Conservation (phyloP, 208 protist genomes). For the Trypanosoma conorhini region DNA sequence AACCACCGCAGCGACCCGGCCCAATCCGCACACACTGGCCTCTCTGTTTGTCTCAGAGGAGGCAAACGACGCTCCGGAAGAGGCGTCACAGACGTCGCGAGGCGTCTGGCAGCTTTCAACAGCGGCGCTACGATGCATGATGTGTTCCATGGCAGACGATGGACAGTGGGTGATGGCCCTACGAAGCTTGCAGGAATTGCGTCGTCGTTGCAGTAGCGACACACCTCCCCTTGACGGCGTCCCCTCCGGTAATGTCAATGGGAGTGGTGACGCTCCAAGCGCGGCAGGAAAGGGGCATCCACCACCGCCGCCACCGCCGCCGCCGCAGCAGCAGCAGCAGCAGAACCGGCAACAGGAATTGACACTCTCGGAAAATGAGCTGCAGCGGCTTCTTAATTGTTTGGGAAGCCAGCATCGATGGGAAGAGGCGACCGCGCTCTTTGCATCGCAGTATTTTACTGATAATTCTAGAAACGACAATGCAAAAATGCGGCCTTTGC, state of each 20-base stretch:
- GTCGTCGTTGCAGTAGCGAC: not conserved
- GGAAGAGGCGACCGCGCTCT: slow-evolving; percentile 40
- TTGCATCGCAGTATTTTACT: slow-evolving; percentile 39
- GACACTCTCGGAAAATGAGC: slow-evolving; percentile 36
- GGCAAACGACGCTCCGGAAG: not conserved
- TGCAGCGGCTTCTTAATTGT: slow-evolving; percentile 60
- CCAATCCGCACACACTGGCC: not conserved
- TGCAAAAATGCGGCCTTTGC: slow-evolving; percentile 26
- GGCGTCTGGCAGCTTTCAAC: slow-evolving; percentile 8
- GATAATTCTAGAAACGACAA: not conserved
- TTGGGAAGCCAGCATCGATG: slow-evolving; percentile 39
- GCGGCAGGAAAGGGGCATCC: not conserved
- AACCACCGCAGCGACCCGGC: not conserved
- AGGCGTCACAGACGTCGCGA: not conserved
- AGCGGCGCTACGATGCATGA: slow-evolving; percentile 23
- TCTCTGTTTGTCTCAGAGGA: slow-evolving; percentile 19
- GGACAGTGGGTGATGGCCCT: slow-evolving; percentile 29
- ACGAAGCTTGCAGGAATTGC: slow-evolving; percentile 20
- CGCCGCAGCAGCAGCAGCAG: not conserved
- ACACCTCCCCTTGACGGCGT: not conserved
- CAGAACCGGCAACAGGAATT: not conserved
- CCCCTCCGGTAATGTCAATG: not conserved
- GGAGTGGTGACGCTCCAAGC: not conserved
- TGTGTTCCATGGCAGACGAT: slow-evolving; percentile 33
- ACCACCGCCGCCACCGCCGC: not conserved